Evolutionary conservation across 345 rosid species (phyloP).

Genomic region (Rubroshorea leprosula): DNA sequence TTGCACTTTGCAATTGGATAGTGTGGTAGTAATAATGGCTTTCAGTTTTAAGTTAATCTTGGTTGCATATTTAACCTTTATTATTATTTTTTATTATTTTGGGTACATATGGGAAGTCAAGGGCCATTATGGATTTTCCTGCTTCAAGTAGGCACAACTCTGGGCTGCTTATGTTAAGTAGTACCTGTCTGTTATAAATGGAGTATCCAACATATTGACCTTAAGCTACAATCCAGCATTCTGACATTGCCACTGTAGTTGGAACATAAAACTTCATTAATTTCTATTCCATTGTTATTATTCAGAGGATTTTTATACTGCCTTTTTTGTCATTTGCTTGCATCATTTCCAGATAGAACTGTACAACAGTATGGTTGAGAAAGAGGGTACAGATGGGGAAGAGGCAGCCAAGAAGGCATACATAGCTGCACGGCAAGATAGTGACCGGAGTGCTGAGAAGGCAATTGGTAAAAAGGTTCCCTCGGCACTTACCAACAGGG

Average conservation of each 20-base stretch:
- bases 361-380: conserved; percentile 86
- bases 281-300: neutral
- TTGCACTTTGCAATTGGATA: neutral
- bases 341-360: conserved; percentile 54
- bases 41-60: neutral
- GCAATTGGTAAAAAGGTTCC: conserved; percentile 70
- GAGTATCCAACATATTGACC: too few relatives aligned
- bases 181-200: neutral
- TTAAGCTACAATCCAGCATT: too few relatives aligned
- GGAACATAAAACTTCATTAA: neutral
- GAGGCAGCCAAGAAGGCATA: conserved; percentile 78
- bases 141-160: too few relatives aligned
- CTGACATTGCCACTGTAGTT: neutral
- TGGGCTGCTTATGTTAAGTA: conserved; percentile 2
- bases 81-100: too few relatives aligned
- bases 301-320: neutral
- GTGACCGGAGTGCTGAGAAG: conserved; percentile 55
- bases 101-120: too few relatives aligned
- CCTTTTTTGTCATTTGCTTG: conserved; percentile 5
- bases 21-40: neutral
- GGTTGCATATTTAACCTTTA: too few relatives aligned
- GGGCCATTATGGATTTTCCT: too few relatives aligned
- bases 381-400: conserved; percentile 76
- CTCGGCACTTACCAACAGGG: conserved; percentile 71
- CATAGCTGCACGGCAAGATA: conserved; percentile 80